Evolutionary conservation across 768 basidiomycete genomes (phyloP), one percentile per base, ranked within the genome.

Genomic region (Goffeauzyma gilvescens): DNA sequence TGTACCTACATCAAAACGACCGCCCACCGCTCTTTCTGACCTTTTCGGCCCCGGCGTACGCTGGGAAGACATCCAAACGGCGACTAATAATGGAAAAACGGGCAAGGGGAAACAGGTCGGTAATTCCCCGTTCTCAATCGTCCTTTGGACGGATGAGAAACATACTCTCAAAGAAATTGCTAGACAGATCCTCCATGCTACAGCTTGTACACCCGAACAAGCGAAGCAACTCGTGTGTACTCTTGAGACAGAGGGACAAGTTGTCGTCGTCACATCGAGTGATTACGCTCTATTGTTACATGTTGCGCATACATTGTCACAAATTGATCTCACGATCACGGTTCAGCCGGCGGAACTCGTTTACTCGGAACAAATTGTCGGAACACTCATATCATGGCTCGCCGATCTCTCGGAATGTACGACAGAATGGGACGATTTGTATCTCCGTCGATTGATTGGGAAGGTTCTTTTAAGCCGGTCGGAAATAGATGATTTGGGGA

Each of bases 131-230:
- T 60, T 56, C 54, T 42, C 49, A 8, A 53, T 95, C 44, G 69
- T 90, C 21, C 65, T 96, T 4, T 95, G 87, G 87, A 87, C 89
- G 66, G 89, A 93, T 62, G 93, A 98, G 63, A 90, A 89, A 53
- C 93, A 95, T 63, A 86, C 84, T 0, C 81, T 79, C 54, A 77
- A 79, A 38, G 86, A 96, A 55, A 77, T 93, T 41, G 78, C 58
- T n/a, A 33, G 55, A 8, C 65, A 65, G 42, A 47, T 63, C 0
- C 40, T 58, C 4, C 50, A 60, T 38, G 62, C 59, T 2, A 41
- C 53, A 6, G 62, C 58, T 1, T 49, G 50, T n/a, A n/a, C n/a
- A n/a, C n/a, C n/a, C n/a, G n/a, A n/a, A n/a, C n/a, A n/a, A n/a
- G n/a, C n/a, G n/a, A n/a, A n/a, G n/a, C n/a, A n/a, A n/a, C n/a